phyloP scores from a whole-genome alignment of 495 filamentous ascomycete species.

The Parachaetomium inaequale region DNA sequence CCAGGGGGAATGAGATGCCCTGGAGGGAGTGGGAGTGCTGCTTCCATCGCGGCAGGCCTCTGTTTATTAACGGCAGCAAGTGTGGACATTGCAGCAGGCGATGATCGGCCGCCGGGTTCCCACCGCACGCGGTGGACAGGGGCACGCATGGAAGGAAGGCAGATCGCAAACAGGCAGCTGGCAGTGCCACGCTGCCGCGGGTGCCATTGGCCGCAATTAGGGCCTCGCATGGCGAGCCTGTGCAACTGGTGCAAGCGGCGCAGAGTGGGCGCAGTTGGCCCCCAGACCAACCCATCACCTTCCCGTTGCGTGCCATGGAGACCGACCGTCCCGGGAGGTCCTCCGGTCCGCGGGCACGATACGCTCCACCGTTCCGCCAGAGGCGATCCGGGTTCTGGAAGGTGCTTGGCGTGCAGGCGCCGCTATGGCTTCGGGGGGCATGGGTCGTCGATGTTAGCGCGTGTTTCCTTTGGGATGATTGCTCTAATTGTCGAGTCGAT shows the following conservation, averaged over 20 bases:
- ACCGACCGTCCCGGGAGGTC: background rate
- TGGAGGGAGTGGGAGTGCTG: background rate
- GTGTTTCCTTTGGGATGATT: no score
- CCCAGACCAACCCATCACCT: conserved; percentile 1
- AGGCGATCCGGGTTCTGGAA: conserved; percentile 13
- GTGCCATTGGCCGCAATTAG: background rate
- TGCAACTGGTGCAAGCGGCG: background rate
- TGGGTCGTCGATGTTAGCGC: background rate
- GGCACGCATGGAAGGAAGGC: background rate
- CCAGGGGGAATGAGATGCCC: background rate
- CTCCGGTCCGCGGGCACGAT: background rate
- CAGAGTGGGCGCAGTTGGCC: background rate
- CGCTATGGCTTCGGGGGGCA: no score
- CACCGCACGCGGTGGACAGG: conserved; percentile 5
- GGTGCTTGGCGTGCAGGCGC: conserved; percentile 4
- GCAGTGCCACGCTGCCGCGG: background rate
- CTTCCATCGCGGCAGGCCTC: background rate
- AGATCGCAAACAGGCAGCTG: conserved; percentile 10
- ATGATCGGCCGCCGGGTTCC: background rate
- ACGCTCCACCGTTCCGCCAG: background rate
- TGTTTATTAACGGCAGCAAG: background rate
- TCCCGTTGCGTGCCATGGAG: background rate
- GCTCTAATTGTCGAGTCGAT: no score
- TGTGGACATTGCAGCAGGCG: background rate
- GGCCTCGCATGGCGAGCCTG: background rate